These are phyloP conservation scores for Diplocarpon rosae DNA, from an alignment of 2,329 filamentous ascomycete species.

Conservation along the genomic window DNA sequence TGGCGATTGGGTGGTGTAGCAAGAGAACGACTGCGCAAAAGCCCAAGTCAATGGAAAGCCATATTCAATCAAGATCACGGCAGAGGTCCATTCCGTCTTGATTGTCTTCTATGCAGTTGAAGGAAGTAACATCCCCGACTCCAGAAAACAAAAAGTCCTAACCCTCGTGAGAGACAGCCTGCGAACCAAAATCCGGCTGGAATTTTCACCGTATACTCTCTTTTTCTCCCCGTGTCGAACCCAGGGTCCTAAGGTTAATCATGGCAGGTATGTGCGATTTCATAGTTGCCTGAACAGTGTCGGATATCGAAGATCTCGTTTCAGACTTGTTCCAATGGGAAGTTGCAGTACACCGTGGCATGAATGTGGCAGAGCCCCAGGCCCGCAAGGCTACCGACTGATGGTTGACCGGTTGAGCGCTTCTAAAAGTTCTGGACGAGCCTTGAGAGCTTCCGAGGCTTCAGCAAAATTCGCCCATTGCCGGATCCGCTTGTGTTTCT, in stretches of 20 bases:
- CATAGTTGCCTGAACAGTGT: background rate
- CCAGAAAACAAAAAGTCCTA: constrained; percentile 21
- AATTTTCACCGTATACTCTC: constrained; percentile 17
- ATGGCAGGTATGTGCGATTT: constrained; percentile 9
- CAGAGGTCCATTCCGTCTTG: constrained; percentile 24
- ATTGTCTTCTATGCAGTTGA: constrained; percentile 27
- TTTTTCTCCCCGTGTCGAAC: constrained; percentile 13
- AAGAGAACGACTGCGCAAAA: constrained; percentile 5
- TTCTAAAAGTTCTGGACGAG: constrained; percentile 77
- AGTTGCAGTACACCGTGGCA: constrained; percentile 4
- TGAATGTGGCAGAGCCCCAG: constrained; percentile 22
- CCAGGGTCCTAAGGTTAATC: constrained; percentile 22
- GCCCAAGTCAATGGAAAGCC: constrained; percentile 16
- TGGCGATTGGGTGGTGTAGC: constrained; percentile 7
- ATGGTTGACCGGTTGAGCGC: constrained; percentile 62
- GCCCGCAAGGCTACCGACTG: constrained; percentile 29
- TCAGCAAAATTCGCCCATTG: constrained; percentile 82
- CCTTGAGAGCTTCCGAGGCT: constrained; percentile 65
- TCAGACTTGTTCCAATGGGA: background rate
- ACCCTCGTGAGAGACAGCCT: constrained; percentile 13
- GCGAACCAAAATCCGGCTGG: constrained; percentile 12
- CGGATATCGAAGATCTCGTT: background rate
- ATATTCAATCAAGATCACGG: constrained; percentile 21
- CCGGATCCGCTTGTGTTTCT: constrained; percentile 81
- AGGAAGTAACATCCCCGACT: constrained; percentile 17